A percentile compares a stretch with the other conserved stretches of the same genome.
phyloP scores from a whole-genome alignment of 495 filamentous ascomycete species.

The Aspergillus baeticus region DNA sequence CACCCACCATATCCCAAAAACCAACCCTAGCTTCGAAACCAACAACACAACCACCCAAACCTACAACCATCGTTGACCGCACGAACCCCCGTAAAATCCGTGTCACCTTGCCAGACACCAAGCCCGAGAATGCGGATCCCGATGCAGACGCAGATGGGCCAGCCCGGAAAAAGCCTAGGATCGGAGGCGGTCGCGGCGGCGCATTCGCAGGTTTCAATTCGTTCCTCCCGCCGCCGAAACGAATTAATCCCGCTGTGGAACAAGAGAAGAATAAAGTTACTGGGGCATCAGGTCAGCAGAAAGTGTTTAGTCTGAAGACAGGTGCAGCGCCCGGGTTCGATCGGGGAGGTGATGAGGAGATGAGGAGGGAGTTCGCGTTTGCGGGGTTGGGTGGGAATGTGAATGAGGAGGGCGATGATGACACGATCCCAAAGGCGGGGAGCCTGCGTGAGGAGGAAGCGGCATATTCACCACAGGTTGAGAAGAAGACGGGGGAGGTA shows the following conservation, averaged over 20 bases:
- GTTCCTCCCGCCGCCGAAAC: constrained; percentile 85
- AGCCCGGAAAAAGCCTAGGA: constrained; percentile 67
- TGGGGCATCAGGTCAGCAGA: constrained; percentile 19
- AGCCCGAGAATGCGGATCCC: constrained; percentile 41
- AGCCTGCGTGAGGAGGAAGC: constrained; percentile 12
- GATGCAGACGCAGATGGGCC: constrained; percentile 54
- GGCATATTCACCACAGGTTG: constrained; percentile 1
- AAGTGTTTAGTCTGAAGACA: constrained; percentile 70
- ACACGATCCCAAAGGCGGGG: constrained; percentile 21
- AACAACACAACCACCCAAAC: constrained; percentile 58
- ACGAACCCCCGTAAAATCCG: constrained; percentile 79
- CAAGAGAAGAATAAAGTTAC: constrained; percentile 34
- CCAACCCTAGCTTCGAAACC: constrained; percentile 14
- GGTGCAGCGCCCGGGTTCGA: constrained; percentile 75
- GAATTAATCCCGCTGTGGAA: constrained; percentile 30
- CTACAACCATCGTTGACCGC: constrained; percentile 68
- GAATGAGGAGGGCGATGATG: constrained; percentile 19
- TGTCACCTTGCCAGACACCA: constrained; percentile 62
- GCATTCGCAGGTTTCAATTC: constrained; percentile 78
- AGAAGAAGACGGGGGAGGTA: constrained; percentile 47
- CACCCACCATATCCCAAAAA: constrained; percentile 26
- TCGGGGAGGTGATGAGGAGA: constrained; percentile 52
- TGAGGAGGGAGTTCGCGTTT: constrained; percentile 30
- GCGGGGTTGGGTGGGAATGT: constrained; percentile 6
- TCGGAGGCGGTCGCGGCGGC: constrained; percentile 45